Base-by-base conservation (phyloP, 495 filamentous ascomycete species). In the Neurospora sp. region DNA sequence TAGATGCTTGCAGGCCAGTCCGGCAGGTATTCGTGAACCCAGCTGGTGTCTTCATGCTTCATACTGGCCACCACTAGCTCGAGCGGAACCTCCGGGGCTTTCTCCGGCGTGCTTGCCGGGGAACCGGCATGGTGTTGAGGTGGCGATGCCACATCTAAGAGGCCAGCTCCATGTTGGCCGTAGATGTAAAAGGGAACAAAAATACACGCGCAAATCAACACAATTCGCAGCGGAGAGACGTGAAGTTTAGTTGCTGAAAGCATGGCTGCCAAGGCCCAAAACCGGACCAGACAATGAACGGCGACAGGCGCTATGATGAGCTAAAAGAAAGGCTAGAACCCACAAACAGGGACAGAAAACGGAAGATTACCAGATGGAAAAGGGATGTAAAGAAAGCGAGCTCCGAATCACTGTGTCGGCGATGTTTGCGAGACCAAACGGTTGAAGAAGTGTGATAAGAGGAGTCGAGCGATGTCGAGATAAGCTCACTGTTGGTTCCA, bases 1-100 rank as follows among this genome's bases (percentile, higher is more conserved):
- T 89, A 90, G 70, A 88, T 81, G 72, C 83, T 85, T 37, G 71
- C 73, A 28, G 78, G 69, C 84, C 85, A 85, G 36, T 79, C 71
- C 8, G 83, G 78, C 15, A 88, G 73, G 69, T 77, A 71, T 43
- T 79, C 43, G 7, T 80, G 74, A 0, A 81, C 62, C 83, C 83
- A 84, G 5, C 78, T 76, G 1, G 79, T 79, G 69, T 84, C 45
- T 31, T 84, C 81, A 2, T 31, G 11, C 21, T 75, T 78, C 31
- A 79, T 71, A 74, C 80, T 83, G 24, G 83, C 83, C 39, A 84
- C 77, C 6, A 84, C 82, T 42, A 83, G 71, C 54, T 83, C 78
- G 19, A 78, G 78, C n/a, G 75, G 69, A 43, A 72, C 70, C 4
- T 48, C 3, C 4, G 19, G 10, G 3, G n/a, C 5, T 21, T 45